Evolutionary conservation across 2,329 filamentous ascomycete species (phyloP).

Genomic region (Clonostachys sp.): DNA sequence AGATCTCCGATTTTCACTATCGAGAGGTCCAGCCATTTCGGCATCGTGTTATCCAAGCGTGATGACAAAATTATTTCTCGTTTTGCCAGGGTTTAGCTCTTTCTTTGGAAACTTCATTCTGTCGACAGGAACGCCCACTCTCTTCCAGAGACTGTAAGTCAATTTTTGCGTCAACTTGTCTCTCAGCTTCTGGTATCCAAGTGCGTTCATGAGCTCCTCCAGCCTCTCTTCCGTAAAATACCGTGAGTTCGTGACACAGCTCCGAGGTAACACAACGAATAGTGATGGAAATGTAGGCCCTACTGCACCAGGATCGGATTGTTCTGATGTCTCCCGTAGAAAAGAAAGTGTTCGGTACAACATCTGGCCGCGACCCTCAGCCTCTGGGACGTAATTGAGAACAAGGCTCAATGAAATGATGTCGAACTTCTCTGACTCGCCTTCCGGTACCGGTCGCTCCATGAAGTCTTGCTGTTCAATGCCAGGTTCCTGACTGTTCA

Average conservation of each 20-base stretch:
- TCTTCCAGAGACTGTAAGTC: constrained; percentile 83
- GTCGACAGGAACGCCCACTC: constrained; percentile 14
- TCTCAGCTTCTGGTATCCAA: constrained; percentile 66
- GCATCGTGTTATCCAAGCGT: constrained; percentile 44
- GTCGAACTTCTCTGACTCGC: constrained; percentile 67
- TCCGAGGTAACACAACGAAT: constrained; percentile 85
- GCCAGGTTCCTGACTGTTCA: constrained; percentile 77
- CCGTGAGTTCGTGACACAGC: constrained; percentile 85
- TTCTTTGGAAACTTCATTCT: constrained; percentile 47
- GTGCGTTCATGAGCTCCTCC: constrained; percentile 64
- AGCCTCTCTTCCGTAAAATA: constrained; percentile 75
- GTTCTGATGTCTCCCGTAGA: constrained; percentile 33
- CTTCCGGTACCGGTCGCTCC: constrained; percentile 68
- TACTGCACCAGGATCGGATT: constrained; percentile 3
- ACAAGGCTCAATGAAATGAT: constrained; percentile 90
- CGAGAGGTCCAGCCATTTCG: not conserved
- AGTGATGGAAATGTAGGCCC: constrained; percentile 57
- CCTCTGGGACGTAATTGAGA: constrained; percentile 86
- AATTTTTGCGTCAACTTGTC: constrained; percentile 78
- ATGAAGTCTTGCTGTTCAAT: constrained; percentile 94
- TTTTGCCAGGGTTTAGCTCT: constrained; percentile 69
- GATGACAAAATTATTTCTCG: constrained; percentile 88
- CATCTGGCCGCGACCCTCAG: constrained; percentile 76
- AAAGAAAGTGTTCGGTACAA: constrained; percentile 71
- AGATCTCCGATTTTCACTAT: too few relatives aligned